Evolutionary conservation across 169 alveolate species (phyloP).

Genomic region (Blepharisma undulans): DNA sequence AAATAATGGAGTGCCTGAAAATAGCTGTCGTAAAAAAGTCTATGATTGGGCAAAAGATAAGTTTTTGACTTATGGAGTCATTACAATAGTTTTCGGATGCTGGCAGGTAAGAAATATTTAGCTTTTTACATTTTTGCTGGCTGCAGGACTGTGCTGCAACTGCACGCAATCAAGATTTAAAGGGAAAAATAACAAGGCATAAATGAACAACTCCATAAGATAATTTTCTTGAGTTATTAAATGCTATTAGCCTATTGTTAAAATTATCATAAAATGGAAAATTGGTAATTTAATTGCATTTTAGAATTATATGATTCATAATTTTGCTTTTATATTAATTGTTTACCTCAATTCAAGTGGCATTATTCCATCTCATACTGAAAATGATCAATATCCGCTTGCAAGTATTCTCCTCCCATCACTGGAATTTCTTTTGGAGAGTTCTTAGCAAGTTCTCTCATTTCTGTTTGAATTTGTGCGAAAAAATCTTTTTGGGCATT

Average conservation of each 20-base stretch:
- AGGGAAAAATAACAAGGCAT: background rate
- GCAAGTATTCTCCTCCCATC: background rate
- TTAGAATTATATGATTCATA: no score
- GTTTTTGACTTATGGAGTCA: slow-evolving; percentile 3
- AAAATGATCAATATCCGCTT: background rate
- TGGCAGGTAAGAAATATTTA: background rate
- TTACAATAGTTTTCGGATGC: background rate
- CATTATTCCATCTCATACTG: background rate
- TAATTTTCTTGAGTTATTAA: background rate
- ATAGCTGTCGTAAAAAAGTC: background rate
- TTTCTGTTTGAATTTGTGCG: background rate
- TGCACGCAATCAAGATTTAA: background rate
- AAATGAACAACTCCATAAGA: background rate
- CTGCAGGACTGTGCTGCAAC: background rate
- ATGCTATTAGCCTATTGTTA: no score
- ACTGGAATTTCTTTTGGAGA: background rate
- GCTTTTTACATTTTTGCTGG: background rate
- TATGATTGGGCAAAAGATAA: slow-evolving; percentile 25
- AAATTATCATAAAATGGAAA: no score
- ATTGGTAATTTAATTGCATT: no score
- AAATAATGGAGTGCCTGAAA: background rate
- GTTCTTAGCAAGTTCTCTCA: background rate
- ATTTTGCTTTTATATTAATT: no score
- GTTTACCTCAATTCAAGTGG: background rate
- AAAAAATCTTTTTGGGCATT: background rate